Percentiles rank a stretch among this genome's conserved stretches.
These are phyloP conservation scores for Setomelanomma holmii DNA, from an alignment of 2,329 filamentous ascomycete genomes.

Conservation along the genomic window DNA sequence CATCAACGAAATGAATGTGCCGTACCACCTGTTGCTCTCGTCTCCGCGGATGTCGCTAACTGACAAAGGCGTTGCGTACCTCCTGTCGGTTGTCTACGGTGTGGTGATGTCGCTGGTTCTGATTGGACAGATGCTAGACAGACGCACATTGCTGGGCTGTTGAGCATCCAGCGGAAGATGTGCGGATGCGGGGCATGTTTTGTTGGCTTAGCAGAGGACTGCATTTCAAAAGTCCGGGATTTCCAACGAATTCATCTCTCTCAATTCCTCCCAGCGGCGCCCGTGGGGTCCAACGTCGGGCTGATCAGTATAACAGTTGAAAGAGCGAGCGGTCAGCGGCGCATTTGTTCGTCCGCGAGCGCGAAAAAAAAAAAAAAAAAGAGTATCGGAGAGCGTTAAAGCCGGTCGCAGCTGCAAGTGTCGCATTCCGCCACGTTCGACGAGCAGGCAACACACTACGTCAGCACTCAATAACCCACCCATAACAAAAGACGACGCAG, in stretches of 20 bases:
- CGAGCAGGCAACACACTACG: slow-evolving; percentile 22
- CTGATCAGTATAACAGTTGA: background rate
- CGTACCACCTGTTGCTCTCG: too few species aligned
- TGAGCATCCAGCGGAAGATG: background rate
- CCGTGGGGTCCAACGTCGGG: background rate
- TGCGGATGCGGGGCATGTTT: too few species aligned
- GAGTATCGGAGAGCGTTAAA: slow-evolving; percentile 6
- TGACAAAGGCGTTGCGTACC: too few species aligned
- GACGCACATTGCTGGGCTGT: background rate
- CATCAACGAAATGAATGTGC: too few species aligned
- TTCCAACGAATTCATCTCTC: too few species aligned
- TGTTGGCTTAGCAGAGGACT: too few species aligned
- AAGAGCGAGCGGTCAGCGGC: slow-evolving; percentile 6
- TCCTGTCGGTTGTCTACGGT: background rate
- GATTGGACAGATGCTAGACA: background rate
- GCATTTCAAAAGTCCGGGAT: too few species aligned
- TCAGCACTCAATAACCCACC: slow-evolving; percentile 29
- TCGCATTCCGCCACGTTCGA: slow-evolving; percentile 1
- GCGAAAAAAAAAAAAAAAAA: background rate
- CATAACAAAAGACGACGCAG: slow-evolving; percentile 18
- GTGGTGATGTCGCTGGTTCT: background rate
- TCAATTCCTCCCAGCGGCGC: too few species aligned
- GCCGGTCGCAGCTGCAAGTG: slow-evolving; percentile 12
- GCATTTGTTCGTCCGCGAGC: slow-evolving; percentile 15
- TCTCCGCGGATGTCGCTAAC: too few species aligned